Base-by-base conservation (phyloP, 2,329 filamentous ascomycete species). In the Neodidymelliopsis sp. region DNA sequence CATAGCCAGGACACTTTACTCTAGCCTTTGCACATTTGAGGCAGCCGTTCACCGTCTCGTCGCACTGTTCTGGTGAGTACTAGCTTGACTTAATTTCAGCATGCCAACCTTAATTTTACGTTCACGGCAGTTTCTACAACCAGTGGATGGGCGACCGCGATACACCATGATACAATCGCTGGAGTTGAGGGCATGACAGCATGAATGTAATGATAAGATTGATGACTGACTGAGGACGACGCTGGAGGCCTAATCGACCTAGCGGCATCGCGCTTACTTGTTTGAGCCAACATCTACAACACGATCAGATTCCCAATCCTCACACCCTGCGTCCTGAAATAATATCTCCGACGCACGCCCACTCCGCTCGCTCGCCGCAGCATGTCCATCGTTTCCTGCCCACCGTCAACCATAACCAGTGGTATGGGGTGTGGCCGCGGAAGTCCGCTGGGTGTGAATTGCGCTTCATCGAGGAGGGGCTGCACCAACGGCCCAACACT, bases 231-330 rank as follows among this genome's bases (percentile, higher is more conserved):
- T 41, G 44, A 40, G 24, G 18, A 40, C 15, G 19, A 35, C 19
- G 30, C 25, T 25, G 44, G 30, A 30, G 19, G 44, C 44, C 44
- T 41, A 6, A 41, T n/a, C n/a, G n/a, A n/a, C n/a, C n/a, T n/a
- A n/a, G n/a, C n/a, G n/a, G n/a, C n/a, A n/a, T n/a, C n/a, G n/a
- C n/a, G n/a, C n/a, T n/a, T n/a, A n/a, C n/a, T n/a, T n/a, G n/a
- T n/a, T n/a, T n/a, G n/a, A n/a, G 16, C 9, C 22, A 12, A 29
- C 30, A 36, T 16, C 12, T 22, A 85, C 49, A 84, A 62, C 51
- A 95, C 84, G 63, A 91, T 79, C 60, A 96, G 76, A 77, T 97
- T 97, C 37, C 81, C 82, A 62, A 97, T 89, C 55, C 83, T 79
- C 33, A 91, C 74, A 0, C 91, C 92, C 72, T 93, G 86, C 55